phyloP scores from a whole-genome alignment of 345 rosid genomes.

The Hibiscus trionum region DNA sequence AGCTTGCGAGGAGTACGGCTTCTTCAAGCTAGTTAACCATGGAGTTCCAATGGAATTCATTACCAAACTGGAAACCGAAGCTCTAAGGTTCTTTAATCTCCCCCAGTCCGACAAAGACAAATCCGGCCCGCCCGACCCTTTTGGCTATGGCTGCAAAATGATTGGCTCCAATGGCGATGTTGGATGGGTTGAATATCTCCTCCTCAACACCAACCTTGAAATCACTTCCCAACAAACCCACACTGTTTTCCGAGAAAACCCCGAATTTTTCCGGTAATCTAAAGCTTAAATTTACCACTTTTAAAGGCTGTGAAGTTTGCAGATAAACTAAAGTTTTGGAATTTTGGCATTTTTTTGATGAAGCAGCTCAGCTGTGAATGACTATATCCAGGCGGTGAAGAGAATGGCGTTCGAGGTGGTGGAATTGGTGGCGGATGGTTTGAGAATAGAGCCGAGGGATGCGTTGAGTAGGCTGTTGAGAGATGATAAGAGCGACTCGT shows the following conservation, averaged over 20 bases:
- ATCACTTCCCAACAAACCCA: neutral
- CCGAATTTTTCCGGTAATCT: conserved; percentile 46
- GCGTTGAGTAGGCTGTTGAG: conserved; percentile 59
- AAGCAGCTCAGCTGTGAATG: conserved; percentile 46
- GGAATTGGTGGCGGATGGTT: conserved; percentile 62
- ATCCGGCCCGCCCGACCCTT: conserved; percentile 72
- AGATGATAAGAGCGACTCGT: conserved; percentile 69
- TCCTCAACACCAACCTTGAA: conserved; percentile 39
- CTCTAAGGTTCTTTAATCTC: conserved; percentile 46
- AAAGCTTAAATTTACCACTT: neutral
- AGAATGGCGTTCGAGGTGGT: conserved; percentile 56
- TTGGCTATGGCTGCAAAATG: conserved; percentile 75
- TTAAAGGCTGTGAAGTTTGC: too few species aligned
- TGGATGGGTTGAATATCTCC: conserved; percentile 81
- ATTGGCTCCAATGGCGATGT: conserved; percentile 80
- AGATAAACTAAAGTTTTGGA: too few species aligned
- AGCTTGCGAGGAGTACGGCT: conserved; percentile 71
- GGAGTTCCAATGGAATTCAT: conserved; percentile 50
- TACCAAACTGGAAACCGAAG: conserved; percentile 46
- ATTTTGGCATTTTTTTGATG: neutral
- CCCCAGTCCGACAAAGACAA: conserved; percentile 60
- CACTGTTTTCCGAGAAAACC: conserved; percentile 31
- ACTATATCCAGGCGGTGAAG: conserved; percentile 53
- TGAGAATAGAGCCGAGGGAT: conserved; percentile 42
- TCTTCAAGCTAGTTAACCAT: conserved; percentile 74